Conservation (phyloP, 2,329 filamentous ascomycete species). For the Beauveria asiatica region DNA sequence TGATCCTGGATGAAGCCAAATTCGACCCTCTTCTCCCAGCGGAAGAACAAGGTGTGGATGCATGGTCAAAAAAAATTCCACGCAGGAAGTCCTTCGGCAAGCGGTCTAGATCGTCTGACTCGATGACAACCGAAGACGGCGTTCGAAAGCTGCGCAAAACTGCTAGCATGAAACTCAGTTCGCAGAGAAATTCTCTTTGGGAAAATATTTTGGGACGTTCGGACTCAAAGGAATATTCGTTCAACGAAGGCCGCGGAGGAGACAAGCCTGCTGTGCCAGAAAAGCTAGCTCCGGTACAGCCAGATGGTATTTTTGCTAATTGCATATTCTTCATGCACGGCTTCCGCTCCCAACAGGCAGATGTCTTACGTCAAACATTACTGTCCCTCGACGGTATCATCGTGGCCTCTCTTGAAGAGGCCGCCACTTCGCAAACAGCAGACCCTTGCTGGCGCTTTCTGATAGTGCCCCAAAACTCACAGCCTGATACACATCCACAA, state of each 20-base stretch:
- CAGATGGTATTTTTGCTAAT: conserved; percentile 40
- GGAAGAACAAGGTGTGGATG: conserved; percentile 66
- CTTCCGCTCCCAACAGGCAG: conserved; percentile 44
- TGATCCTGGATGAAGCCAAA: conserved; percentile 80
- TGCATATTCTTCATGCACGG: conserved; percentile 54
- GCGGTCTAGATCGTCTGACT: conserved; percentile 43
- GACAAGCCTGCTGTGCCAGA: conserved; percentile 9
- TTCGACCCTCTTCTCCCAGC: conserved; percentile 68
- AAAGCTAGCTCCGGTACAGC: conserved; percentile 16
- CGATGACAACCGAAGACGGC: conserved; percentile 43
- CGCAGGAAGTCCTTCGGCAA: conserved; percentile 46
- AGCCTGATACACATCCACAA: conserved; percentile 35
- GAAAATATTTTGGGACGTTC: conserved; percentile 65
- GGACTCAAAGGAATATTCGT: conserved; percentile 27
- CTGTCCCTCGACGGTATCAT: conserved; percentile 38
- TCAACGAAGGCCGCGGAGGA: conserved; percentile 18
- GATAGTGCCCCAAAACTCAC: conserved; percentile 45
- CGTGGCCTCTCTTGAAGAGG: conserved; percentile 33
- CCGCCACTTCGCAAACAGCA: conserved; percentile 22
- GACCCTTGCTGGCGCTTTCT: conserved; percentile 36
- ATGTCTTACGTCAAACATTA: conserved; percentile 39
- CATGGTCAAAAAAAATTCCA: conserved; percentile 53
- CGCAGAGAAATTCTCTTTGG: conserved; percentile 80
- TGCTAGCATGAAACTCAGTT: conserved; percentile 73
- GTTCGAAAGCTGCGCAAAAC: conserved; percentile 79